Evolutionary conservation across 163 green algal species (phyloP), one percentile per base, ranked within the genome.

Genomic region (Scenedesmus sp.): DNA sequence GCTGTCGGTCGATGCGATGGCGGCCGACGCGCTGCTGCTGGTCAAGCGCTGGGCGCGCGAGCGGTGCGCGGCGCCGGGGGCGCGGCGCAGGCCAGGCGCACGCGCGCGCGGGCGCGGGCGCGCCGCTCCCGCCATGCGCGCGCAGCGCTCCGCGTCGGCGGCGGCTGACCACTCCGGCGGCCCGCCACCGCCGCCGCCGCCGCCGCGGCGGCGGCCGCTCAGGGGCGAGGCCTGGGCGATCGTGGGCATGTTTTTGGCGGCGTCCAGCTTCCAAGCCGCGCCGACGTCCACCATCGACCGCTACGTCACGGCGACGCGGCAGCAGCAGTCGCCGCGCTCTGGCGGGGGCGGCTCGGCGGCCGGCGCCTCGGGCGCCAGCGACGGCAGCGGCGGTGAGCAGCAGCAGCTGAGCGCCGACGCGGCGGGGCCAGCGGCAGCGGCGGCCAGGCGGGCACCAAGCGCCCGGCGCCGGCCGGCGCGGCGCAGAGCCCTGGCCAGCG

Each of bases 201-300:
- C n/a, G n/a, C n/a, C n/a, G n/a, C n/a, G n/a, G n/a, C n/a, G n/a
- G n/a, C n/a, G n/a, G n/a, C n/a, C n/a, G n/a, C n/a, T 22, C 67
- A 77, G 67, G 28, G 53, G 74, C 42, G 44, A 64, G 13, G 65
- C 56, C 62, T 92, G 83, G 82, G 57, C 56, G 28, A 85, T 91
- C 15, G 75, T 58, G 4, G 50, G 39, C 57, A 53, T 92, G 60
- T 85, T 76, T 70, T 54, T 93, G 34, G 64, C 70, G 10, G 82
- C 78, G 15, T 82, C 67, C 56, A 87, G 86, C 36, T 93, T 92
- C 80, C 67, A 72, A 4, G 44, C 36, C 31, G 44, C 70, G n/a
- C 56, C 57, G 9, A 71, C 70, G 44, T 79, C 70, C 45, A 70
- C 70, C 2, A 36, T 70, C 11, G 56, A 69, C 22, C 24, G 70